phyloP scores from a whole-genome alignment of 2,329 filamentous ascomycete species.

The Fusarium sp. region DNA sequence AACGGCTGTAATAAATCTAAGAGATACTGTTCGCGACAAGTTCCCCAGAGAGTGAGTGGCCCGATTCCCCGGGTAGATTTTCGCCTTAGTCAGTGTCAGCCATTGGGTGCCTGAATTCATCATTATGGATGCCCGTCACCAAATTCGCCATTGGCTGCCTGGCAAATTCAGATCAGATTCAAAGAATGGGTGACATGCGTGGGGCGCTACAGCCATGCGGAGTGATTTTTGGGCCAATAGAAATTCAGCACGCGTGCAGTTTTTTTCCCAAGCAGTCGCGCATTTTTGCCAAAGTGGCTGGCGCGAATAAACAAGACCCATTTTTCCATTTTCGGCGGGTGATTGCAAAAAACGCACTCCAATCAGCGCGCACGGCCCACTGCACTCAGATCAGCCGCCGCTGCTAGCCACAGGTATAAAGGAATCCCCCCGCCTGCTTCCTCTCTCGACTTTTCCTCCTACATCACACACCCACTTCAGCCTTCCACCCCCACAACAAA shows the following conservation, averaged over 20 bases:
- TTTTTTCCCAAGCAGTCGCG: constrained; percentile 25
- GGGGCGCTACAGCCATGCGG: constrained; percentile 11
- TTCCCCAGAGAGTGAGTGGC: constrained; percentile 24
- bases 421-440: constrained; percentile 60
- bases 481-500: constrained; percentile 50
- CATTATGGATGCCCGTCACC: not conserved
- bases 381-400: constrained; percentile 56
- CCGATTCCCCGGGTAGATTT: constrained; percentile 26
- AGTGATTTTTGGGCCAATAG: constrained; percentile 42
- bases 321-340: constrained; percentile 45
- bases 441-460: constrained; percentile 56
- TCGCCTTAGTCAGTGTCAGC: constrained; percentile 9
- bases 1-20: not conserved
- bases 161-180: constrained; percentile 24
- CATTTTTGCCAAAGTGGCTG: constrained; percentile 35
- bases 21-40: not conserved
- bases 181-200: constrained; percentile 15
- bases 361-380: constrained; percentile 46
- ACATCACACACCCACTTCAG: constrained; percentile 58
- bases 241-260: constrained; percentile 45
- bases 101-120: constrained; percentile 27
- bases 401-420: constrained; percentile 57
- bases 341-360: constrained; percentile 41
- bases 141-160: constrained; percentile 38
- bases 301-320: constrained; percentile 22